Conservation (phyloP, 495 filamentous ascomycete species). For the Delitschia confertaspora region DNA sequence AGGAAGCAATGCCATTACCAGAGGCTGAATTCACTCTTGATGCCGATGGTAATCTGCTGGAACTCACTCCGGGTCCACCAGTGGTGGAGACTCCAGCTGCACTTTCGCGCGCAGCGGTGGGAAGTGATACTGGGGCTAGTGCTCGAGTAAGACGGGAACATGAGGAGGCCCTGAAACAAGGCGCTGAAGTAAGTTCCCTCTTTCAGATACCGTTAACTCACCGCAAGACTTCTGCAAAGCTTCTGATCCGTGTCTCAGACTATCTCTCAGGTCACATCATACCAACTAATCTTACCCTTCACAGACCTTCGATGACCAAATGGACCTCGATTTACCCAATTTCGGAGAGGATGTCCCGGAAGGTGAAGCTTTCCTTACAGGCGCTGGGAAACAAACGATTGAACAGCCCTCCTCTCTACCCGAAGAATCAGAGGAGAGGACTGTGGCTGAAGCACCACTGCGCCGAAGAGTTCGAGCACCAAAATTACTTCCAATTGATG, state of each 20-base stretch:
- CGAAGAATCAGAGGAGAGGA: not conserved
- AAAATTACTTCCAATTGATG: constrained; percentile 26
- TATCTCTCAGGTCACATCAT: not conserved
- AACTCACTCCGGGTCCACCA: constrained; percentile 14
- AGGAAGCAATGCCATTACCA: constrained; percentile 46
- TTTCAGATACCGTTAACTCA: constrained; percentile 11
- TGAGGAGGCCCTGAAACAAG: constrained; percentile 32
- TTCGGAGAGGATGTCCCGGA: constrained; percentile 23
- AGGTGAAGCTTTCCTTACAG: constrained; percentile 11
- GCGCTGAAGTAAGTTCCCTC: constrained; percentile 27
- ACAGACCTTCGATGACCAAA: constrained; percentile 34
- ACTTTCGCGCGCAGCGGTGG: constrained; percentile 12
- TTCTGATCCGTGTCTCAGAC: not conserved
- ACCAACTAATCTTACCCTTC: constrained; percentile 15
- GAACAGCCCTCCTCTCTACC: not conserved
- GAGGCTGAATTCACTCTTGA: constrained; percentile 59
- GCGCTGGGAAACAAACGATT: not conserved
- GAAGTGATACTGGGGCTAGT: constrained; percentile 38
- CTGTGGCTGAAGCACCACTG: constrained; percentile 14
- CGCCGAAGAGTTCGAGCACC: constrained; percentile 17
- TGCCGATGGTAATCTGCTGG: constrained; percentile 51
- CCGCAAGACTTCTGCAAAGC: constrained; percentile 2
- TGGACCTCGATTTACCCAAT: constrained; percentile 39
- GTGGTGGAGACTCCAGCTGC: constrained; percentile 6
- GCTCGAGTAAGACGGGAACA: constrained; percentile 35